Evolutionary conservation across 352 stramenopile species (phyloP), one percentile per base, ranked within the genome.

Genomic region (Phytophthora fragariaefolia): DNA sequence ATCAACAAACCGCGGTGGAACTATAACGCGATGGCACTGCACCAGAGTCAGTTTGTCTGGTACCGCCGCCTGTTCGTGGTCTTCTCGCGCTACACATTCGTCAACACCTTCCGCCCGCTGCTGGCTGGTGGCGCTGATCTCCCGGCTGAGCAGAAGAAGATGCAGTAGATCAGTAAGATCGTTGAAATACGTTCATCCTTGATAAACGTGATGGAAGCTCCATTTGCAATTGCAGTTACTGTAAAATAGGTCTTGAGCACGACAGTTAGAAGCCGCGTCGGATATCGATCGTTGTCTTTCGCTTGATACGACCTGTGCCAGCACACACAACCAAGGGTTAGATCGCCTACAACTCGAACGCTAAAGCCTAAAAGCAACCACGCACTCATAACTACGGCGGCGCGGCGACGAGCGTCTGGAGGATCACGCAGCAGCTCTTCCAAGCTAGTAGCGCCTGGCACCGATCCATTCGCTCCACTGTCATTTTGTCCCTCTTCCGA

Each of bases 11-110:
- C 85, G 27, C 76, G 61, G 59, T 92, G 78, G 77, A 97, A 93
- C 58, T 98, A 97, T 83, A 84, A 75, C 13, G 91, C 90, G 1
- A 98, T 99, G 95, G 80, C 86, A 46, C 77, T 95, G 32, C 96
- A 99, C 63, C 54, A 73, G 24, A 98, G 87, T 69, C 96, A 99
- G 76, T 99, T 98, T 69, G 95, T 99, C 24, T 99, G 96, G 96
- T 99, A 98, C 71, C 91, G 95, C 43, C 89, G 93, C 15, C 79
- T 99, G 5, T 98, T 97, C 64, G 90, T 99, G n/a, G 46, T 90
- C 9, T 99, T 99, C 65, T 98, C 90, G 30, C 85, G 93, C 38
- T 99, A 98, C 71, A 98, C 95, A 15, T 98, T 97, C 71, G 83
- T 98, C 49, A 98, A 98, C 73, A 96, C 86, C 1, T 96, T 96